A percentile compares a stretch with the other conserved stretches of the same genome.
Evolutionary conservation across 371 early-diverging fungal genomes (phyloP).

Genomic region (Rozella allomycis): DNA sequence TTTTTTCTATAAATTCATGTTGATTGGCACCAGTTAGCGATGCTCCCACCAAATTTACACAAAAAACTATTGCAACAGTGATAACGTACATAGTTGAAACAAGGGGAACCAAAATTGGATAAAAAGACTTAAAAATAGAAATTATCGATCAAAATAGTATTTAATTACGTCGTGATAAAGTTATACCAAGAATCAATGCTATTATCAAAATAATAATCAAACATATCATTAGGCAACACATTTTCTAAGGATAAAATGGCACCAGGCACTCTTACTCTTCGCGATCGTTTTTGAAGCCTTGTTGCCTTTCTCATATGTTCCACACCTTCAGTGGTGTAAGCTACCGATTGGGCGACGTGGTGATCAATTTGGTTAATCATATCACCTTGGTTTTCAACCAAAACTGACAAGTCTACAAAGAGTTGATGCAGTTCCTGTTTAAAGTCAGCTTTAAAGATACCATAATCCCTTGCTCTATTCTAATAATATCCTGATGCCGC

Average conservation of each 20-base stretch:
- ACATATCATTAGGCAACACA: conserved; percentile 15
- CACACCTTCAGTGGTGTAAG: conserved; percentile 45
- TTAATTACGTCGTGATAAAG: no score
- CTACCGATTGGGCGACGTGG: conserved; percentile 34
- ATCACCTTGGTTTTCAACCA: conserved; percentile 57
- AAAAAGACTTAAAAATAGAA: no score
- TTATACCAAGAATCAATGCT: no score
- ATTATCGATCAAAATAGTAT: no score
- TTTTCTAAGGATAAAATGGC: not conserved
- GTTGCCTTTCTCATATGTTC: conserved; percentile 44
- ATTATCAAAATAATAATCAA: conserved; percentile 15
- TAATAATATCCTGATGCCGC: conserved; percentile 64
- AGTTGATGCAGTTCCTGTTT: conserved; percentile 60
- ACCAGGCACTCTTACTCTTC: conserved; percentile 29
- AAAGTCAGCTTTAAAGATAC: conserved; percentile 11
- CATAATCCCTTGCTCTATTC: conserved; percentile 59
- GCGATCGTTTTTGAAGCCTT: conserved; percentile 39
- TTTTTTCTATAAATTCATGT: no score
- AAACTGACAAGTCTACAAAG: conserved; percentile 69
- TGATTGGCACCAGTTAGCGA: no score
- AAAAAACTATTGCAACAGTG: no score
- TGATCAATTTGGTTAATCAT: conserved; percentile 44
- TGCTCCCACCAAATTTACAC: no score
- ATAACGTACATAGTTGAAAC: no score
- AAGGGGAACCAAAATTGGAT: no score